A percentile compares a stretch with the other conserved stretches of the same genome.
phyloP scores from a whole-genome alignment of 176 grass and related monocot species.

The Hsuehochloa calcarea region DNA sequence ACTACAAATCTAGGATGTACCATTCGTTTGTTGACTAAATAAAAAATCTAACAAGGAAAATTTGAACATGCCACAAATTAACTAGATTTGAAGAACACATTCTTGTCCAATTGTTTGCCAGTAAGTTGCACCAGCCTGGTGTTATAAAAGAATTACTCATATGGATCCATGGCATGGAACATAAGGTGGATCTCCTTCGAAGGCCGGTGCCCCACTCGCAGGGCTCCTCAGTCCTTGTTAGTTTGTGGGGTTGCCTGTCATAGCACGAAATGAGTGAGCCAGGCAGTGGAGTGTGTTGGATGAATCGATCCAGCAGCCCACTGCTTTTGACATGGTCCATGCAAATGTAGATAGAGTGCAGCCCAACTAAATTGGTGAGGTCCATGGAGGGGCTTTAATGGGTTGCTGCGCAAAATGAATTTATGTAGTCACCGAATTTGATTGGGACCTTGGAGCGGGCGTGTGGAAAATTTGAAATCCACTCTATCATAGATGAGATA shows the following conservation, averaged over 20 bases:
- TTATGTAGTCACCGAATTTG: not conserved
- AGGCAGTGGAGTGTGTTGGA: not conserved
- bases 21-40: not conserved
- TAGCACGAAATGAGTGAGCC: not conserved
- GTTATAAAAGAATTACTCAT: not conserved
- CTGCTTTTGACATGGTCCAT: not conserved
- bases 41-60: not conserved
- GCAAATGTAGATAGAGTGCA: not conserved
- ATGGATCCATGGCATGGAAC: not conserved
- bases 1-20: not conserved
- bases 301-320: not conserved
- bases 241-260: not conserved
- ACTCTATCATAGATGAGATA: slow-evolving; percentile 5
- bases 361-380: not conserved
- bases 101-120: not conserved
- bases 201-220: not conserved
- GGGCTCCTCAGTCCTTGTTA: not conserved
- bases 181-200: not conserved
- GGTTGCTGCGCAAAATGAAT: not conserved
- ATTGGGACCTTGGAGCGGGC: not conserved
- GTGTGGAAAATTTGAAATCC: not conserved
- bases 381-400: not conserved
- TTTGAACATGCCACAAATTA: not conserved
- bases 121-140: not conserved
- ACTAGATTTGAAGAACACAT: not conserved